Percentiles rank a stretch among this genome's conserved stretches.
phyloP scores from a whole-genome alignment of 169 alveolate species.

The Cryptosporidium felis region DNA sequence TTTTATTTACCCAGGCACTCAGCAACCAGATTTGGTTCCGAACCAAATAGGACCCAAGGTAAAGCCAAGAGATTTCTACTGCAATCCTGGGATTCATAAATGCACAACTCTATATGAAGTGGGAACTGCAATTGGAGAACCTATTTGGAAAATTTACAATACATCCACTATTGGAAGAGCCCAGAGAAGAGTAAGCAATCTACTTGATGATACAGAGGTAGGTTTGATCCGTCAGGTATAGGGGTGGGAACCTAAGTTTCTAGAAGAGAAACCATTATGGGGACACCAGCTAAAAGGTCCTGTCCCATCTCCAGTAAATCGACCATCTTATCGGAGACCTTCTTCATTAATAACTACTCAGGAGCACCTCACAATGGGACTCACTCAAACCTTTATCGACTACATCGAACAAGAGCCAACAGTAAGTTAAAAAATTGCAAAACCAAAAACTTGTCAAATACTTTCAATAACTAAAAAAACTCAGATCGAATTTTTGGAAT shows the following conservation, averaged over 20 bases:
- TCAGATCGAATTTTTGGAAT: conserved; percentile 37
- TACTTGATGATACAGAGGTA: conserved; percentile 58
- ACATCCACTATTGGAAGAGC: conserved; percentile 61
- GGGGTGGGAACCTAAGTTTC: no score
- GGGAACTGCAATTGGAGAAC: conserved; percentile 61
- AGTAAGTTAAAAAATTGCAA: conserved; percentile 5
- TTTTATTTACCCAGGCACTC: conserved; percentile 49
- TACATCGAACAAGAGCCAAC: conserved; percentile 67
- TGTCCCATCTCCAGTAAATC: no score
- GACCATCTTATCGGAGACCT: no score
- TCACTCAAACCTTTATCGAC: conserved; percentile 65
- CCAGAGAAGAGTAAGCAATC: conserved; percentile 45
- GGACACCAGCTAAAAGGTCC: no score
- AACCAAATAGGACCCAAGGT: conserved; percentile 67
- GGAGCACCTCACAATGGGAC: conserved; percentile 50
- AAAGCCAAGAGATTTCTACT: conserved; percentile 47
- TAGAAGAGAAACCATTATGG: no score
- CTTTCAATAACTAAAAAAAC: background rate
- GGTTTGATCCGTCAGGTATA: no score
- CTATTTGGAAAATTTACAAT: conserved; percentile 64
- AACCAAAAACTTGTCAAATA: background rate
- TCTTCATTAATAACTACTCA: background rate
- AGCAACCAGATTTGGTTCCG: conserved; percentile 60
- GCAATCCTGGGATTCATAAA: conserved; percentile 63
- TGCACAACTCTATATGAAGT: conserved; percentile 39